Base-by-base conservation (phyloP, 768 basidiomycete species). In the Amanita rubescens region DNA sequence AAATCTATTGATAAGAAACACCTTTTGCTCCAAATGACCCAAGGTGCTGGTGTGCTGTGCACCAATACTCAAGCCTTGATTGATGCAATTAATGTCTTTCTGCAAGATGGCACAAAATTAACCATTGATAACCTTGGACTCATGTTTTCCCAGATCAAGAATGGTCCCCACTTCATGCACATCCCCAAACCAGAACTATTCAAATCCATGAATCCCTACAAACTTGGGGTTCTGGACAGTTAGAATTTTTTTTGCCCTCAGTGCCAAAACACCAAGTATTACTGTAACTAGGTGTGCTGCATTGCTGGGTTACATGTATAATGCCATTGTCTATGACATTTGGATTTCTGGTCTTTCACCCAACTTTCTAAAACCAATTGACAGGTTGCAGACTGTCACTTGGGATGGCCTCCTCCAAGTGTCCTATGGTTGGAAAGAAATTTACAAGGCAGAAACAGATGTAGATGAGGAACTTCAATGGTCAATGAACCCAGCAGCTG, bases 51-150 rank as follows among this genome's bases (percentile, higher is more conserved):
- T 5, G 12, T 12, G 44, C 10, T 25, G 30, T 46, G 12, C 17
- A 19, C 14, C 19, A 12, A 46, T 15, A 22, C 5, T 12, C 12
- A 15, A 5, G 9, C 34, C 47, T 32, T n/a, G 34, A 49, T 49
- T 49, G 47, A 49, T 49, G 30, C 32, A 33, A 27, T 37, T 27
- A 32, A 33, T 17, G 32, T 37, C 47, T 49, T 49, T 37, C 30
- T 49, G 34, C 34, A 9, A 32, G 19, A 8, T 37, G 47, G 47
- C 32, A 37, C 30, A 19, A 37, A 49, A 33, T 33, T 49, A 15
- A 32, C 30, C 47, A 37, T 22, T 17, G n/a, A 49, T 33, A 49
- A 49, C 47, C 30, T 49, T 17, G 47, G 47, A 32, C 47, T 49
- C 47, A 49, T 49, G 10, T 27, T 49, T 37, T 15, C 11, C 32